These are phyloP conservation scores for Pleoardoris graminearum DNA, from an alignment of 2,329 filamentous ascomycete genomes.

Conservation along the genomic window DNA sequence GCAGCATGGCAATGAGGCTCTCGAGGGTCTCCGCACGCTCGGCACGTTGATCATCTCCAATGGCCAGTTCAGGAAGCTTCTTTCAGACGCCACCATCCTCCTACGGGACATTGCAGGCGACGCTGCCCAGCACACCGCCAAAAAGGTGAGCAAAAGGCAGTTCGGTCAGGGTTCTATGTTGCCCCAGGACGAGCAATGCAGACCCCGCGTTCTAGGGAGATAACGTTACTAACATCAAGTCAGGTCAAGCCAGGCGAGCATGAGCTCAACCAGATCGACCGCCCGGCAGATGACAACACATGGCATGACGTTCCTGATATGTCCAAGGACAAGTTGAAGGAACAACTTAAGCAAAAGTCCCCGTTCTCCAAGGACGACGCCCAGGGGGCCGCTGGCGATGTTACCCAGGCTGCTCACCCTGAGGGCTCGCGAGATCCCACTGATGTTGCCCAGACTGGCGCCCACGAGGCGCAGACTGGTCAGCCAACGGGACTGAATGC, in stretches of 20 bases:
- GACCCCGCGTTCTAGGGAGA: too few relatives aligned
- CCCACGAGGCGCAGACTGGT: constrained; percentile 54
- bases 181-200: too few relatives aligned
- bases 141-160: constrained; percentile 56
- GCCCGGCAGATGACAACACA: constrained; percentile 84
- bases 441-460: constrained; percentile 57
- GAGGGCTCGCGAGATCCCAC: constrained; percentile 57
- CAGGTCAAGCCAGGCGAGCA: constrained; percentile 69
- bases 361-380: constrained; percentile 62
- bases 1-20: constrained; percentile 80
- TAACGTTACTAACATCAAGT: background rate
- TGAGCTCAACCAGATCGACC: constrained; percentile 73
- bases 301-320: constrained; percentile 89
- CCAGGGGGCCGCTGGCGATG: constrained; percentile 60
- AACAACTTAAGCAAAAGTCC: constrained; percentile 64
- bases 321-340: constrained; percentile 69
- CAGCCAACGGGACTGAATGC: constrained; percentile 56
- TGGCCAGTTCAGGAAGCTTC: constrained; percentile 89
- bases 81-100: constrained; percentile 77
- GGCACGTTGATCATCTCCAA: constrained; percentile 92
- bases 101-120: constrained; percentile 91
- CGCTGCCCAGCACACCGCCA: constrained; percentile 77
- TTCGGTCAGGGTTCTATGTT: too few relatives aligned
- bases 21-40: constrained; percentile 83
- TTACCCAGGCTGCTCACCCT: constrained; percentile 61